Evolutionary conservation across 768 basidiomycete genomes (phyloP).

Genomic region (Boletus rubropictus): DNA sequence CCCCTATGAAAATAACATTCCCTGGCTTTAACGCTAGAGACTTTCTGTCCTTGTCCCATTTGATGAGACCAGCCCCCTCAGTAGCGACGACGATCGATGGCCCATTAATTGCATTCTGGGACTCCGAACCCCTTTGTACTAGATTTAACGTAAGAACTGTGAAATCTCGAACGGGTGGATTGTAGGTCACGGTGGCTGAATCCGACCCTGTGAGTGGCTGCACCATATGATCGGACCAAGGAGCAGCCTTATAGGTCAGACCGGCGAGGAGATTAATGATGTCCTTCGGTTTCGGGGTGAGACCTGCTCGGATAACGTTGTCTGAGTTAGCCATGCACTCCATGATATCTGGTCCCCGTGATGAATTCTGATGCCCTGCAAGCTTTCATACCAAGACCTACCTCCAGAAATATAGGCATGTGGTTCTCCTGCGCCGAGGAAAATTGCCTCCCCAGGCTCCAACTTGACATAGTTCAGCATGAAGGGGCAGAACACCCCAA

Average conservation of each 20-base stretch:
- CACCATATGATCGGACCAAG: constrained; percentile 66
- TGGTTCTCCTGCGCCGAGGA: constrained; percentile 92
- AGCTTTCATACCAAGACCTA: constrained; percentile 25
- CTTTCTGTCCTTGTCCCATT: constrained; percentile 39
- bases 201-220: constrained; percentile 46
- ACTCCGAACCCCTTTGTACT: constrained; percentile 38
- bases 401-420: constrained; percentile 95
- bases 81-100: constrained; percentile 84
- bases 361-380: background rate
- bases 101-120: constrained; percentile 62
- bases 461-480: constrained; percentile 82
- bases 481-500: constrained; percentile 90
- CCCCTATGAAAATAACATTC: constrained; percentile 79
- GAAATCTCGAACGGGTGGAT: constrained; percentile 93
- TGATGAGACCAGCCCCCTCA: constrained; percentile 53
- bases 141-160: constrained; percentile 69
- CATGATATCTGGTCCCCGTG: constrained; percentile 68
- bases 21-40: constrained; percentile 49
- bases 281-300: constrained; percentile 95
- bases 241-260: constrained; percentile 77
- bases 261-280: constrained; percentile 83
- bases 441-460: constrained; percentile 83
- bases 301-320: constrained; percentile 96
- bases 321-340: constrained; percentile 99
- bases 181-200: constrained; percentile 55